phyloP scores from a whole-genome alignment of 768 basidiomycete genomes.

The Serendipita sp. region DNA sequence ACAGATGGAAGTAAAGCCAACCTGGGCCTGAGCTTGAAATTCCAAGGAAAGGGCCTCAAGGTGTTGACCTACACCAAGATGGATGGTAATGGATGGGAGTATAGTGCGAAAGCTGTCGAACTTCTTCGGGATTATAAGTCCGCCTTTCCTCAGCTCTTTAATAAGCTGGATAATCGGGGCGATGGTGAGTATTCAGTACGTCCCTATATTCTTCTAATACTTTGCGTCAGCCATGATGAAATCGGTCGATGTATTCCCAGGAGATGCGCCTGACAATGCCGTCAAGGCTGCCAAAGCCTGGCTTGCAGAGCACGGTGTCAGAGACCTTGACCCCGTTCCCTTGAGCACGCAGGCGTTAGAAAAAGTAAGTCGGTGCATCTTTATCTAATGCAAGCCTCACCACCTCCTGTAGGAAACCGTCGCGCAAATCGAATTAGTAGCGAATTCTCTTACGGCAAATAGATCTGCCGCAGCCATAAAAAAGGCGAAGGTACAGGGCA shows the following conservation, averaged over 20 bases:
- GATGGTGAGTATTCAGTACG: conserved; percentile 37
- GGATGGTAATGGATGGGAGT: conserved; percentile 78
- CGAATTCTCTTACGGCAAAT: conserved; percentile 45
- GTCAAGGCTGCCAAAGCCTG: conserved; percentile 69
- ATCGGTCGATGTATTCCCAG: conserved; percentile 43
- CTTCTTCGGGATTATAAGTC: conserved; percentile 71
- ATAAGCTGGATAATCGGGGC: conserved; percentile 47
- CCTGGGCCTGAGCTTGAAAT: conserved; percentile 87
- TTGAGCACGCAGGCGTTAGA: conserved; percentile 82
- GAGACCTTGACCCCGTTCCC: conserved; percentile 83
- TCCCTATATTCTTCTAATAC: background rate
- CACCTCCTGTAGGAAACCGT: conserved; percentile 46
- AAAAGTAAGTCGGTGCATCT: conserved; percentile 36
- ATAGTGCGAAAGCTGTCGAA: conserved; percentile 68
- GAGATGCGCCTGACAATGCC: conserved; percentile 44
- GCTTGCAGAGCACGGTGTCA: conserved; percentile 73
- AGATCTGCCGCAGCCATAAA: conserved; percentile 54
- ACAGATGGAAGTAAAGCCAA: conserved; percentile 69
- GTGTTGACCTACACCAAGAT: conserved; percentile 86
- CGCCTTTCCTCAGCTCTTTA: conserved; percentile 74
- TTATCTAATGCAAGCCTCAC: background rate
- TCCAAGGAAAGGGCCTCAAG: conserved; percentile 84
- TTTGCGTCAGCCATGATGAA: conserved; percentile 47
- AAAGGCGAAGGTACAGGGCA: conserved; percentile 83
- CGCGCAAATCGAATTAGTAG: conserved; percentile 55